Conservation (phyloP, 2,329 filamentous ascomycete species). For the Apiospora koreana region DNA sequence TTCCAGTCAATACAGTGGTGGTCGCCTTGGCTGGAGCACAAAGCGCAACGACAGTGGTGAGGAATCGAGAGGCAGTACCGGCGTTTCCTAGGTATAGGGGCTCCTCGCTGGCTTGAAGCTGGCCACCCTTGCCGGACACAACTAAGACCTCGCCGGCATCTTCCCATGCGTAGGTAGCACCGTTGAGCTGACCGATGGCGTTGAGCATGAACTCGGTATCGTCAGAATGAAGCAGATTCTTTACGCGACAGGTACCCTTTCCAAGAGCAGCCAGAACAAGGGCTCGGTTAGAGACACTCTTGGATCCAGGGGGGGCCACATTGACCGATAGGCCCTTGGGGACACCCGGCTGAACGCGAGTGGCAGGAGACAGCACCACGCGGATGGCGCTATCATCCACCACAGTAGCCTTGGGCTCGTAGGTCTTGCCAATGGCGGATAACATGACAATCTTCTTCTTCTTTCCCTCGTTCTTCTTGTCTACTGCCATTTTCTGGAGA, state of each 20-base stretch:
- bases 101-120: conserved; percentile 71
- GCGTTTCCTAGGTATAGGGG: conserved; percentile 94
- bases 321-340: conserved; percentile 65
- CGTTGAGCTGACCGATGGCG: conserved; percentile 81
- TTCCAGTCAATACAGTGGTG: conserved; percentile 85
- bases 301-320: conserved; percentile 90
- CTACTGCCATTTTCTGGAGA: conserved; percentile 91
- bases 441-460: conserved; percentile 96
- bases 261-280: conserved; percentile 92
- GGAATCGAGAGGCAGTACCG: conserved; percentile 91
- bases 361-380: conserved; percentile 77
- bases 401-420: conserved; percentile 84
- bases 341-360: conserved; percentile 73
- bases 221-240: conserved; percentile 91
- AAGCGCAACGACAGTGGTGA: conserved; percentile 88
- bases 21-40: conserved; percentile 66
- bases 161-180: conserved; percentile 90
- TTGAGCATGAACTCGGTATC: conserved; percentile 97
- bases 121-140: conserved; percentile 87
- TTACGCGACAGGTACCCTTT: conserved; percentile 81
- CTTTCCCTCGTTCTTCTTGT: conserved; percentile 96
- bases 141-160: conserved; percentile 89
- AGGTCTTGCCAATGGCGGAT: conserved; percentile 83
- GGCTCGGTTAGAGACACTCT: conserved; percentile 95
- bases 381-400: conserved; percentile 86